Base-by-base conservation (phyloP, 345 rosid genomes). In the Linum trigynum region DNA sequence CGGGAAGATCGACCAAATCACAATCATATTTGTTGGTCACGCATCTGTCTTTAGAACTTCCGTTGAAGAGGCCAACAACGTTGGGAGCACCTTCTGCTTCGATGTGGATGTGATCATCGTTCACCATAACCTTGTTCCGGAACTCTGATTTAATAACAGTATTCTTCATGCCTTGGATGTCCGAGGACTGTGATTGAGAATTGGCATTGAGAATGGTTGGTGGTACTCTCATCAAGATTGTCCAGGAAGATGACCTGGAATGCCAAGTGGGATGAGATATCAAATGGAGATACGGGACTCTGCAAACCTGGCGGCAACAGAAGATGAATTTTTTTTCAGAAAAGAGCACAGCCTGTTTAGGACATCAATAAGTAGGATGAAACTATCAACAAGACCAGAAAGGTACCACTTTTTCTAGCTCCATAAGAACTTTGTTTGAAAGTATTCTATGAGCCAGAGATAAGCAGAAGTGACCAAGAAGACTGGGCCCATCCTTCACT, bases 1-100 rank as follows among this genome's bases (percentile, higher is more conserved):
- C 79, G 0, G 89, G 80, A 68, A 94, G 96, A 78, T 84, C 92
- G 5, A 79, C 83, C 74, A 90, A 71, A 77, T 84, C 86, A 37
- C 96, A 90, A 55, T 86, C 86, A 72, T 86, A 88, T 76, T 84
- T 94, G 83, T 90, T 90, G 56, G 78, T 70, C 12, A 95, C 76
- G 72, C 78, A 85, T 42, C 70, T 63, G 71, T 84, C 83, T 70
- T 86, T 87, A 67, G 86, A 85, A 70, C 78, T 82, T 74, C 82
- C 84, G 68, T 86, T 86, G 66, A 78, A 82, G 61, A 85, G 76
- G 69, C 96, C 85, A 16, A 83, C 88, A 38, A 90, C 84, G 76
- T 85, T 90, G 53, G 97, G 95, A 40, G 97, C 83, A 74, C 97
- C 94, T 75, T 94, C 97, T 4, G 92, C 97, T 84, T 90, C 92